Percentiles rank a stretch among this genome's conserved stretches.
Conservation (phyloP, 2,329 filamentous ascomycete genomes). For the Escovopsis sp. region DNA sequence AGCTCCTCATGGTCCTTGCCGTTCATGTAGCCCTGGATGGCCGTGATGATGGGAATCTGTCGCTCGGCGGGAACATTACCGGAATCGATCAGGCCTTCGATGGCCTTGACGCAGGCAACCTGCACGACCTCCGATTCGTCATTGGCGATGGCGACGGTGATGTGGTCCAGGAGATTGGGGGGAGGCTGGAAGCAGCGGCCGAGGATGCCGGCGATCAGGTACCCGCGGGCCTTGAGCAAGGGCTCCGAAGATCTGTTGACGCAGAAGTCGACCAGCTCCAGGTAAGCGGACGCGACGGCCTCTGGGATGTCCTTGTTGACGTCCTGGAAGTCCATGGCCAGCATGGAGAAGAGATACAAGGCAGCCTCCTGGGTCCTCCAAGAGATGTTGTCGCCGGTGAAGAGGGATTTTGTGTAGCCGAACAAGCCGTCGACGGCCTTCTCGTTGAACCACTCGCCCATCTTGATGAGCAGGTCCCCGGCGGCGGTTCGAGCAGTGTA, state of each 20-base stretch:
- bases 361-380: conserved; percentile 64
- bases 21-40: conserved; percentile 60
- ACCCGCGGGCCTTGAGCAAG: conserved; percentile 74
- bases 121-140: conserved; percentile 81
- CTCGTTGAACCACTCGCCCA: conserved; percentile 75
- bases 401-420: conserved; percentile 60
- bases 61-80: conserved; percentile 35
- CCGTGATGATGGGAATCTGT: conserved; percentile 47
- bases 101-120: conserved; percentile 75
- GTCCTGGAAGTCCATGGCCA: conserved; percentile 73
- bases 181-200: conserved; percentile 54
- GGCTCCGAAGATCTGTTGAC: conserved; percentile 55
- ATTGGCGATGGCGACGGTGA: conserved; percentile 58
- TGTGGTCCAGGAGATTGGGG: conserved; percentile 51
- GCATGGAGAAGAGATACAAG: conserved; percentile 71
- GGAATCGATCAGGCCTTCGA: conserved; percentile 52
- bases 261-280: conserved; percentile 67
- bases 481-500: conserved; percentile 91
- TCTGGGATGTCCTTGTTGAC: conserved; percentile 55
- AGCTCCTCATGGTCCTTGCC: conserved; percentile 70
- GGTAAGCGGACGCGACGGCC: conserved; percentile 57
- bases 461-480: conserved; percentile 81
- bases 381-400: conserved; percentile 34
- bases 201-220: conserved; percentile 69
- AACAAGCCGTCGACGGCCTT: conserved; percentile 67